Evolutionary conservation across 2,329 filamentous ascomycete species (phyloP).

Genomic region (Ustulina deusta): DNA sequence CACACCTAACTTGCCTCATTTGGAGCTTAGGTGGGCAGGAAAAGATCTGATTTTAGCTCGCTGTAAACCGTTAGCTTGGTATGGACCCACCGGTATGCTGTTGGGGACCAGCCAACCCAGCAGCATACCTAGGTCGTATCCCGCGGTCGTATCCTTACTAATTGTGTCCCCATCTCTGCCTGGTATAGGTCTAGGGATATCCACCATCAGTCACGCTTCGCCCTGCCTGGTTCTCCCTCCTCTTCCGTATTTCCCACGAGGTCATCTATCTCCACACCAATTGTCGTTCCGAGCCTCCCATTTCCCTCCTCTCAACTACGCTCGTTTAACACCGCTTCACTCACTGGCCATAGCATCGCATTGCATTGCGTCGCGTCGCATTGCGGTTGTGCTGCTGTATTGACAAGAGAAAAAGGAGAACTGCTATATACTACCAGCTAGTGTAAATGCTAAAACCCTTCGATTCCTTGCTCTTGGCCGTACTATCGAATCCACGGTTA

Average conservation of each 20-base stretch:
- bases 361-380: conserved; percentile 15
- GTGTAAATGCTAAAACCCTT: conserved; percentile 8
- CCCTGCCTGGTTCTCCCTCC: conserved; percentile 15
- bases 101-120: conserved; percentile 10
- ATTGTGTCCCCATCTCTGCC: conserved; percentile 5
- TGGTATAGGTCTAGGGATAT: conserved; percentile 10
- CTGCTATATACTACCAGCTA: conserved; percentile 1
- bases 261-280: conserved; percentile 35
- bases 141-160: conserved; percentile 2
- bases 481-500: conserved; percentile 13
- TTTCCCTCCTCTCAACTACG: conserved; percentile 28
- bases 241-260: conserved; percentile 31
- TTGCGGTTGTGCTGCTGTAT: conserved; percentile 18
- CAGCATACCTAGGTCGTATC: conserved; percentile 7
- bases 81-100: neutral
- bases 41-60: conserved; percentile 26
- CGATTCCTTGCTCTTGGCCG: conserved; percentile 16
- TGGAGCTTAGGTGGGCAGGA: no score
- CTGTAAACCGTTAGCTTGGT: neutral
- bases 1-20: neutral
- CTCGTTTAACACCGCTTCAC: conserved; percentile 32
- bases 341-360: conserved; percentile 13
- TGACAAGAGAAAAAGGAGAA: conserved; percentile 15
- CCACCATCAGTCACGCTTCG: conserved; percentile 33
- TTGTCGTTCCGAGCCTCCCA: conserved; percentile 14